A percentile compares a stretch with the other conserved stretches of the same genome.
These are phyloP conservation scores for Lizonia empirigonia DNA, from an alignment of 2,329 filamentous ascomycete species.

Conservation along the genomic window DNA sequence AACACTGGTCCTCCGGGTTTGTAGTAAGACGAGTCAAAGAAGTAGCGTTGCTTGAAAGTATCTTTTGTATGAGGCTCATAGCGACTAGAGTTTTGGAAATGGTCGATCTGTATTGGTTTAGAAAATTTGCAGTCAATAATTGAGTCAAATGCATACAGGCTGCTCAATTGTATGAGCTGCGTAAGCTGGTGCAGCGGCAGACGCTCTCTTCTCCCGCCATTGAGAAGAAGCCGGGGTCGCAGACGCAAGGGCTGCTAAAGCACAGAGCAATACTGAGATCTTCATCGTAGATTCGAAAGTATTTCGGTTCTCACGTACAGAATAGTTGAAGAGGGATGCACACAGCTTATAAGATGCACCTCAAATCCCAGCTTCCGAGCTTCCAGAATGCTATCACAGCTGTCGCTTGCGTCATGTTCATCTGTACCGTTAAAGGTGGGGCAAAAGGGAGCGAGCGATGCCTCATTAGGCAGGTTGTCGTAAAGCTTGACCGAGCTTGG, in stretches of 20 bases:
- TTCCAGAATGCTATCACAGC: conserved; percentile 1
- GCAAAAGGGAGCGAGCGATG: conserved; percentile 10
- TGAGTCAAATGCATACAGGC: conserved; percentile 19
- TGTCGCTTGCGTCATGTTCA: conserved; percentile 14
- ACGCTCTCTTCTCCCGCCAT: conserved; percentile 21
- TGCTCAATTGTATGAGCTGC: conserved; percentile 33
- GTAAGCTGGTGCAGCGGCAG: conserved; percentile 22
- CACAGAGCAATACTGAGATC: conserved; percentile 7
- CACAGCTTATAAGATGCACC: not conserved
- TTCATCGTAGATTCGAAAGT: conserved; percentile 14
- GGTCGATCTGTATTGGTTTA: conserved; percentile 48
- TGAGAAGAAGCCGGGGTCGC: conserved; percentile 6
- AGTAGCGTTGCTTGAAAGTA: conserved; percentile 62
- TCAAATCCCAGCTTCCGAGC: not conserved
- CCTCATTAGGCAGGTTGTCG: conserved; percentile 20
- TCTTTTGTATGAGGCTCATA: conserved; percentile 53
- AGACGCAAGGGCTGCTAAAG: conserved; percentile 9
- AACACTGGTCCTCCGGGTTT: conserved; percentile 60
- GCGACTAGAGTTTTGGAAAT: conserved; percentile 51
- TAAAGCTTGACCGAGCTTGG: conserved; percentile 25
- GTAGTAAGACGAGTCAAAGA: conserved; percentile 60
- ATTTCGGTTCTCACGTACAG: not conserved
- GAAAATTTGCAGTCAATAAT: not conserved
- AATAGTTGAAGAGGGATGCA: not conserved
- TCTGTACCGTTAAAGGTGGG: conserved; percentile 11